Base-by-base conservation (phyloP, 768 basidiomycete genomes). In the Panaeolus papilionaceus region DNA sequence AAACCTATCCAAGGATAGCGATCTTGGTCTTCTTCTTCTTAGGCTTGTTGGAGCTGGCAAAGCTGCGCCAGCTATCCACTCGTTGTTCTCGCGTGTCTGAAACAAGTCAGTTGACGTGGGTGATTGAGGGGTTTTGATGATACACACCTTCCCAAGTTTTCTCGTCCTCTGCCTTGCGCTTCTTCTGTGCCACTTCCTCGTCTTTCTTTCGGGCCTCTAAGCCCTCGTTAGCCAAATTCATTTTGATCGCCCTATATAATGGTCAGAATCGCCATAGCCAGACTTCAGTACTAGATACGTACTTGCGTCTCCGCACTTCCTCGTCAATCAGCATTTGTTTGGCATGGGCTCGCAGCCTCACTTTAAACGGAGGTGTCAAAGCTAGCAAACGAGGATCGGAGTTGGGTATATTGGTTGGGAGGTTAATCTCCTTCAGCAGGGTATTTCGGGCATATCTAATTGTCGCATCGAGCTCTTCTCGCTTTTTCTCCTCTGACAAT, bases 161-260 rank as follows among this genome's bases (percentile, higher is more conserved):
- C 72, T 96, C 94, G 6, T 96, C 93, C 71, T 96, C 94, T 1
- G 85, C 91, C 79, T 97, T 97, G 64, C 95, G 86, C 78, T 97
- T 97, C 80, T 79, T 89, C 40, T 88, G 73, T 26, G 83, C 79
- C 11, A 92, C 84, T 71, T 96, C 96, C 66, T 95, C 94, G 64
- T 98, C 95, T 75, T 94, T 95, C 84, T 92, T 93, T 73, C 90
- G 86, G n/a, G 96, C 96, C 75, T 97, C 95, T 4, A 96, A 81
- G 3, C 95, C 95, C 77, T 96, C 94, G 71, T 96, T 96, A 8
- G 94, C 94, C 65, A 96, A 78, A 75, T 94, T 94, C 89, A 95
- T 89, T 83, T 95, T 95, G 73, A 95, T 80, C 0, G 94, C 93
- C 74, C 94, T 95, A 70, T 44, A 58, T 63, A 33, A 64, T 20